These are phyloP conservation scores for Aspergillus sp. DNA, from an alignment of 2,329 filamentous ascomycete genomes.

Conservation along the genomic window DNA sequence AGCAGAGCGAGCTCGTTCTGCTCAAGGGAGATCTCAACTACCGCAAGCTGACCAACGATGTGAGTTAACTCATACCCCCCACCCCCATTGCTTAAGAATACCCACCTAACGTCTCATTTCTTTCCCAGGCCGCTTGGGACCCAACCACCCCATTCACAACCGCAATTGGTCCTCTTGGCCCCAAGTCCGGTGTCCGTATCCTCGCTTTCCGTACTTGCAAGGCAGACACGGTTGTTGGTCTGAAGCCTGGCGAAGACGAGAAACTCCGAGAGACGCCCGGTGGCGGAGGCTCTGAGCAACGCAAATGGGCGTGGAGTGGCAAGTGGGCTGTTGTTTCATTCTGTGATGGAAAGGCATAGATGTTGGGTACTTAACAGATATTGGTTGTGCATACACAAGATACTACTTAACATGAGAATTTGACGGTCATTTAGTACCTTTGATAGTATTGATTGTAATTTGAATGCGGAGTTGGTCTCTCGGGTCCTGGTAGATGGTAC, in stretches of 20 bases:
- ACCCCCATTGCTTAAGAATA: not conserved
- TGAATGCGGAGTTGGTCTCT: too few species aligned
- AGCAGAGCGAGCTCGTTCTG: slow-evolving; percentile 78
- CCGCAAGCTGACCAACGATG: slow-evolving; percentile 84
- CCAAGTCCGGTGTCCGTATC: slow-evolving; percentile 74
- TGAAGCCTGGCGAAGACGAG: slow-evolving; percentile 80
- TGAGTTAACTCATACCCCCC: slow-evolving; percentile 43
- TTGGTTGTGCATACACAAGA: too few species aligned
- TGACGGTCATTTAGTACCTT: not conserved
- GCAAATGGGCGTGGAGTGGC: slow-evolving; percentile 92
- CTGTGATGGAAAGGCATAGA: slow-evolving; percentile 59
- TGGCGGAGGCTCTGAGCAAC: slow-evolving; percentile 62
- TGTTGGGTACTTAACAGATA: not conserved
- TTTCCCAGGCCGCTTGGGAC: slow-evolving; percentile 68
- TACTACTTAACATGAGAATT: not conserved
- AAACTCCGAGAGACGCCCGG: slow-evolving; percentile 64
- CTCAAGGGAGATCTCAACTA: slow-evolving; percentile 99
- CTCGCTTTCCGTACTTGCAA: slow-evolving; percentile 92
- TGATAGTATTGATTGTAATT: too few species aligned
- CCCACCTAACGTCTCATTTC: slow-evolving; percentile 4
- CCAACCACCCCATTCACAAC: slow-evolving; percentile 79
- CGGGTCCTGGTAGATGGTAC: too few species aligned
- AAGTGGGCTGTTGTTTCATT: slow-evolving; percentile 96
- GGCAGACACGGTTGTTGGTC: slow-evolving; percentile 87
- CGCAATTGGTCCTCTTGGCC: slow-evolving; percentile 81